Evolutionary conservation across 345 rosid genomes (phyloP), one percentile per base, ranked within the genome.

Genomic region (Pseudoturritis turrita): DNA sequence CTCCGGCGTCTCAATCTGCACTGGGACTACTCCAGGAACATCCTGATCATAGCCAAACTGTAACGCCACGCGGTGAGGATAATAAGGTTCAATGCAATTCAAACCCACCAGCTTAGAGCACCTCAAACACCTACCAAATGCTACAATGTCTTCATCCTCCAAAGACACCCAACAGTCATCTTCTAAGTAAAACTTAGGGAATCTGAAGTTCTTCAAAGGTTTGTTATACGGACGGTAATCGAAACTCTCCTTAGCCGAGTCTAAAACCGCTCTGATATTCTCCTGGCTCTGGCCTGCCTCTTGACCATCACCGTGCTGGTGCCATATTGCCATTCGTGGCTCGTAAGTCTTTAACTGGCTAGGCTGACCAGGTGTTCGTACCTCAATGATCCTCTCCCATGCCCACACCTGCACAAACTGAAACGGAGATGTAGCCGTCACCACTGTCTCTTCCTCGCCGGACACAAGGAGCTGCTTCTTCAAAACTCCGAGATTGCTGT

Each of bases 401-500:
- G 73, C 84, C 84, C 83, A 81, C 25, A 78, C 44, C 64, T 76
- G 82, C 28, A 83, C 84, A 15, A 76, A 45, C 39, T 74, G 74
- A 22, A 81, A 73, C 6, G 76, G 79, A 8, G 85, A 75, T 10
- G 22, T 21, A 47, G 78, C 4, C n/a, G 35, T 62, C 2, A 62
- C 23, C 7, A 5, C 61, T 0, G 4, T 46, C 35, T 12, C 40
- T 70, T 76, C 58, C 25, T 18, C 58, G 7, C 26, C 21, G 5
- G 23, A 78, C 21, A 69, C 70, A 29, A 56, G 54, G 22, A 84
- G 77, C 5, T 41, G 45, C 43, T 67, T 29, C 67, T 83, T 85
- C 62, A 85, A 62, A 10, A 75, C 44, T 28, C 67, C 53, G 49
- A 85, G 72, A 63, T 78, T 83, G 23, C 77, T 65, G 26, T 79